Percentiles rank a stretch among this genome's conserved stretches.
These are phyloP conservation scores for Sporothrix mexicana DNA, from an alignment of 2,329 filamentous ascomycete genomes.

Conservation along the genomic window DNA sequence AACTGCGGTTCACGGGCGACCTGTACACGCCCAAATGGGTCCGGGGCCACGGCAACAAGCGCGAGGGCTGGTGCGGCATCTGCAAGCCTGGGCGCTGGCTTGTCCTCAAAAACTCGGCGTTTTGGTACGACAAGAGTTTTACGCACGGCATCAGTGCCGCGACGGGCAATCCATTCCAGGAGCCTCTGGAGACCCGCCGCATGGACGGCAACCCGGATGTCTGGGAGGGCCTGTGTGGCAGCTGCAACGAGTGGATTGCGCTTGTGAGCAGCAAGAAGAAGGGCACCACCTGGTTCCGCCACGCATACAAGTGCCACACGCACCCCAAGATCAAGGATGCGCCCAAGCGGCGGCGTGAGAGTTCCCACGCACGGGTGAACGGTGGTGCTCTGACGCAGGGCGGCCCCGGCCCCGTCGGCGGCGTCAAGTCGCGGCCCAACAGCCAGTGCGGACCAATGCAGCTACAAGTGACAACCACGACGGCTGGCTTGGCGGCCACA, in stretches of 20 bases:
- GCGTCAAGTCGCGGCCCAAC: constrained; percentile 24
- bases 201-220: constrained; percentile 83
- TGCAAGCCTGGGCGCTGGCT: constrained; percentile 87
- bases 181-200: constrained; percentile 74
- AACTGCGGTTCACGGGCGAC: constrained; percentile 78
- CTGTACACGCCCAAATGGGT: constrained; percentile 85
- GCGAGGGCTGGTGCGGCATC: constrained; percentile 88
- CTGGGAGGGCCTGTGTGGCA: constrained; percentile 79
- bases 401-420: background rate
- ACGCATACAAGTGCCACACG: constrained; percentile 84
- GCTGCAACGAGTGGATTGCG: constrained; percentile 80
- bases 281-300: constrained; percentile 89
- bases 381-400: background rate
- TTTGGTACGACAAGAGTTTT: constrained; percentile 93
- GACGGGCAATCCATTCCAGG: constrained; percentile 78
- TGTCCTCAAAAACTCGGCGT: constrained; percentile 87
- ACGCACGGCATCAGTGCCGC: constrained; percentile 85
- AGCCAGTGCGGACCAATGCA: constrained; percentile 22
- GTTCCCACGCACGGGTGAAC: constrained; percentile 57
- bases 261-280: constrained; percentile 88
- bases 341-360: constrained; percentile 70
- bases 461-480: background rate
- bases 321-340: constrained; percentile 74
- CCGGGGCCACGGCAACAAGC: constrained; percentile 83
- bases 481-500: background rate